phyloP scores from a whole-genome alignment of 2,329 filamentous ascomycete genomes.

The Calonectria multiphialidica region DNA sequence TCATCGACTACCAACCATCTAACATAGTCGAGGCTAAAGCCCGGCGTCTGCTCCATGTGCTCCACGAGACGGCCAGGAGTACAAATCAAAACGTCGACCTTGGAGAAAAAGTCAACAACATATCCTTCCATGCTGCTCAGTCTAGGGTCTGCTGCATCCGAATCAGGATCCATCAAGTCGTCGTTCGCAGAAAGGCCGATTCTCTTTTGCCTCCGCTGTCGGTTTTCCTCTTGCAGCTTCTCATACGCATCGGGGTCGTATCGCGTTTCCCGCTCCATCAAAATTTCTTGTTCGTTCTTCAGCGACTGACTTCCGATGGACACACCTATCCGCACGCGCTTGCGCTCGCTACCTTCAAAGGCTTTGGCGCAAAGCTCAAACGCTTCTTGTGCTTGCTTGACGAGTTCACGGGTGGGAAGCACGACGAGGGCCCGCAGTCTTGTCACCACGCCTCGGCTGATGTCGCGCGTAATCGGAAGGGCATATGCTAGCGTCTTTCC shows the following conservation, averaged over 20 bases:
- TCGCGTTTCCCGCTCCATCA: constrained; percentile 60
- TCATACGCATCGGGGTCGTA: constrained; percentile 74
- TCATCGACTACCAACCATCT: constrained; percentile 95
- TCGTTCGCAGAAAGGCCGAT: constrained; percentile 28
- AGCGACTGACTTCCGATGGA: constrained; percentile 86
- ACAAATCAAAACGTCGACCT: constrained; percentile 89
- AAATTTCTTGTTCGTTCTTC: constrained; percentile 67
- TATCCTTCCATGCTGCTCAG: constrained; percentile 58
- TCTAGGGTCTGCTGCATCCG: constrained; percentile 43
- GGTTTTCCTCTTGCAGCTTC: constrained; percentile 41
- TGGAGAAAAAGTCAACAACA: constrained; percentile 74
- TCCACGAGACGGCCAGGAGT: constrained; percentile 94
- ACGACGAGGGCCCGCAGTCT: constrained; percentile 84
- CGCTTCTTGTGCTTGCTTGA: constrained; percentile 84
- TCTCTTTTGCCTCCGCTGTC: constrained; percentile 14
- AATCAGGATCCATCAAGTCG: constrained; percentile 33
- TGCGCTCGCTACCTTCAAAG: constrained; percentile 67
- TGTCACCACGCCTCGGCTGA: constrained; percentile 74
- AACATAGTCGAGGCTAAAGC: constrained; percentile 82
- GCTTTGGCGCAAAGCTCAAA: constrained; percentile 80
- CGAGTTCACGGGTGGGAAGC: constrained; percentile 90
- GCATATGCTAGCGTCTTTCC: constrained; percentile 96
- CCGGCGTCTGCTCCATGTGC: constrained; percentile 85
- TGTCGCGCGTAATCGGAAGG: constrained; percentile 83
- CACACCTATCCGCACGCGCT: constrained; percentile 81